Base-by-base conservation (phyloP, 2,329 filamentous ascomycete genomes). In the Nothomitra cinnamomea region DNA sequence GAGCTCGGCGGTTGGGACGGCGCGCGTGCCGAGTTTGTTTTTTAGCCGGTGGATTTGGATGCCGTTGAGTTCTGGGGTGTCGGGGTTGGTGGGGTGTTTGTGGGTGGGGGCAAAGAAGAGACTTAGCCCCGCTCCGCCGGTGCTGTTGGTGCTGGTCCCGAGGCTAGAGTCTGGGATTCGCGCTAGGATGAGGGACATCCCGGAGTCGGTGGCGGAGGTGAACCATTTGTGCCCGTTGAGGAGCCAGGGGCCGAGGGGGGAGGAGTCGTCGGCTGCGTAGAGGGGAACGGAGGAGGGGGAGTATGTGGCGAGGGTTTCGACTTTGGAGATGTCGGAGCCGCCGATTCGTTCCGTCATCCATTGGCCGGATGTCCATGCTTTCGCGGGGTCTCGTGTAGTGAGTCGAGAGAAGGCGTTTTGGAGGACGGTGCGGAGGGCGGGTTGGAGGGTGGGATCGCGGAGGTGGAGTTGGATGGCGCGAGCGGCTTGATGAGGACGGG, bases 181-280 rank as follows among this genome's bases (percentile, higher is more conserved):
- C 1, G 83, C 82, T 1, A 86, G 75, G 1, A 85, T 65, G 3
- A 87, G 68, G 0, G 77, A 70, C 72, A 83, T 79, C 49, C 80
- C 70, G 0, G 76, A 74, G 62, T 84, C 81, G 0, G 80, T 84
- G 0, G 80, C 81, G 2, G 73, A 79, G 40, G 76, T 80, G 66
- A 85, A 84, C 74, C 81, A 86, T 60, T 86, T 85, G 71, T 85
- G 85, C 0, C 83, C 83, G 35, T 70, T 72, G 56, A 86, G 73
- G 4, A 64, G 66, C 75, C 77, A 83, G 0, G 77, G 76, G 0
- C 80, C 80, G 0, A 82, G 64, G 3, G 65, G 66, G 54, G 61
- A 60, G 1, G 61, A 61, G 21, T 48, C 21, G 21, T 25, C 21
- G n/a, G 24, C 43, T 28, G 24, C 28, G 19, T 22, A 13, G 3